These are phyloP conservation scores for Trichoderma pleuroti DNA, from an alignment of 2,329 filamentous ascomycete genomes.

Conservation along the genomic window DNA sequence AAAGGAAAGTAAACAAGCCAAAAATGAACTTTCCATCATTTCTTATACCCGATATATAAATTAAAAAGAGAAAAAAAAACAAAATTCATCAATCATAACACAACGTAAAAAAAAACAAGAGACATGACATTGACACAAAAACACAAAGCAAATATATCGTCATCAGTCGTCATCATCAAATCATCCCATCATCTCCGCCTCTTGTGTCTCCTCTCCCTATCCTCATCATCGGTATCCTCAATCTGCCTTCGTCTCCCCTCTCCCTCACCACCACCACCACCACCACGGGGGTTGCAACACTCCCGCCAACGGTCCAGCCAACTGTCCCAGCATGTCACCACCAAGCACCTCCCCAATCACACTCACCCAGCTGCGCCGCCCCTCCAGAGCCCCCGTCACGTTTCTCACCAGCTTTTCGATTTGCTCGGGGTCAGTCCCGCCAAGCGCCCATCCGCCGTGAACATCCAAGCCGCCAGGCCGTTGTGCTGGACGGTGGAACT, in stretches of 20 bases:
- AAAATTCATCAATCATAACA: not conserved
- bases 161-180: constrained; percentile 12
- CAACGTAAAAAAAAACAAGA: not conserved
- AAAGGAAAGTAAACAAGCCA: not conserved
- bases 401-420: constrained; percentile 37
- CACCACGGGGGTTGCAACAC: not conserved
- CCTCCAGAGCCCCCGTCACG: constrained; percentile 32
- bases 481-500: constrained; percentile 40
- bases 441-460: constrained; percentile 44
- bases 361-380: constrained; percentile 26
- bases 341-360: constrained; percentile 27
- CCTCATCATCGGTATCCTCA: not conserved
- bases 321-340: not conserved
- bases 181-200: constrained; percentile 11
- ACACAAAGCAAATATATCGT: not conserved
- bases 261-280: not conserved
- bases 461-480: constrained; percentile 36
- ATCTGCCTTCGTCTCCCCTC: not conserved
- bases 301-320: constrained; percentile 8
- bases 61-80: not conserved
- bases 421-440: constrained; percentile 40
- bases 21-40: not conserved
- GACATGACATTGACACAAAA: not conserved
- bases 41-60: not conserved
- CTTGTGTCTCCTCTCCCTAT: constrained; percentile 3